Evolutionary conservation across 2,329 filamentous ascomycete genomes (phyloP), one percentile per base, ranked within the genome.

Genomic region (Aspergillus sp.): DNA sequence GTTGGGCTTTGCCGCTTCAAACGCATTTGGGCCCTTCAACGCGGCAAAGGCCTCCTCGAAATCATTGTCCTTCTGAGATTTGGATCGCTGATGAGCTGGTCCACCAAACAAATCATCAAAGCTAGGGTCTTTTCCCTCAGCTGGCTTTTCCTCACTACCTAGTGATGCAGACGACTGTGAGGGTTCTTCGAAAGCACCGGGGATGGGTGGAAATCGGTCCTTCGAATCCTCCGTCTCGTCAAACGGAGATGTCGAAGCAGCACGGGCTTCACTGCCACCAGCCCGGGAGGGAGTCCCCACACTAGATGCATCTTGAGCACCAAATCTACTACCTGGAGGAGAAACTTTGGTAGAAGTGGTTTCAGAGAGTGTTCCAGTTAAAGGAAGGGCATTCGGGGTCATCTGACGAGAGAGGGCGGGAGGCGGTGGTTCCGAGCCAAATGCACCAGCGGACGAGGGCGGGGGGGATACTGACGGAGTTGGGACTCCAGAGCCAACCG

Each of bases 331-430:
- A 48, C 84, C 84, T 43, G 91, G 87, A 21, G 89, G 88, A 23
- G 90, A 90, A 7, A 88, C 88, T 73, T 89, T 89, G 27, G 90
- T 87, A 15, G 91, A 95, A 19, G 90, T 92, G 56, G 86, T 88
- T 54, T 90, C 77, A 3, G 90, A 91, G 60, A 90, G 87, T 49
- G 82, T 79, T 48, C 87, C 80, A 45, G 80, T 79, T 65, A 96
- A 86, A 5, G 90, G 90, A 48, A 93, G 77, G 71, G 90, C 89
- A 68, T 84, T 87, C 6, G 91, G 90, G 57, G 84, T 91, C 61
- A 93, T 86, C 71, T 96, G 91, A 58, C 87, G 83, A 21, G 89
- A 90, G 71, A 89, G 87, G 14, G 89, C 84, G 21, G 88, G 87
- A 31, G 89, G 80, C 39, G 87, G 85, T 19, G 80, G 79, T 48